Evolutionary conservation across 768 basidiomycete genomes (phyloP).

Genomic region (Xerocomellus intermedius): DNA sequence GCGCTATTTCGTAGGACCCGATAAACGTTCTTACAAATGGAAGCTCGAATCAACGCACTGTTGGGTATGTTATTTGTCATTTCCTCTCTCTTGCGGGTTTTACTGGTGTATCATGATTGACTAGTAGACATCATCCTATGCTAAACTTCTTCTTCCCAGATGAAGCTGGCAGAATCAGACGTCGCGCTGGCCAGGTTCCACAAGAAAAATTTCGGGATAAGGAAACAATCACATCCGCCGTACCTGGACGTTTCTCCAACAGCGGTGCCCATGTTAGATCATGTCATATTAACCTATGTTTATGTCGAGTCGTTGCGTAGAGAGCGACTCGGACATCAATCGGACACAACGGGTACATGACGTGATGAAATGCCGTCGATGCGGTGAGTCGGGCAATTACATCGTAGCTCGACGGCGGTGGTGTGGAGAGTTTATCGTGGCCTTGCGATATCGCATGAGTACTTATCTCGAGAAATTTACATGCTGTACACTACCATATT

Average conservation of each 20-base stretch:
- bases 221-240: constrained; percentile 21
- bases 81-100: background rate
- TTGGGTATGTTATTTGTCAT: constrained; percentile 18
- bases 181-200: constrained; percentile 21
- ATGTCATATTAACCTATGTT: constrained; percentile 28
- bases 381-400: background rate
- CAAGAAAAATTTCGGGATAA: constrained; percentile 24
- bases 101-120: background rate
- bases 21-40: constrained; percentile 37
- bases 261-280: constrained; percentile 24
- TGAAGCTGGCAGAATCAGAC: constrained; percentile 18
- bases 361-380: background rate
- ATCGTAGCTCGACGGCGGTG: no score
- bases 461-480: no score
- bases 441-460: no score
- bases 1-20: constrained; percentile 34
- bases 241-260: constrained; percentile 26
- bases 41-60: constrained; percentile 27
- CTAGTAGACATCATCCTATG: background rate
- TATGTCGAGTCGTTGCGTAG: constrained; percentile 28
- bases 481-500: no score
- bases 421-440: background rate
- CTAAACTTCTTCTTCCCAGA: constrained; percentile 9
- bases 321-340: constrained; percentile 18
- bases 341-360: background rate